Conservation (phyloP, 2,329 filamentous ascomycete genomes). For the Aspergillus fumigatiaffinis region DNA sequence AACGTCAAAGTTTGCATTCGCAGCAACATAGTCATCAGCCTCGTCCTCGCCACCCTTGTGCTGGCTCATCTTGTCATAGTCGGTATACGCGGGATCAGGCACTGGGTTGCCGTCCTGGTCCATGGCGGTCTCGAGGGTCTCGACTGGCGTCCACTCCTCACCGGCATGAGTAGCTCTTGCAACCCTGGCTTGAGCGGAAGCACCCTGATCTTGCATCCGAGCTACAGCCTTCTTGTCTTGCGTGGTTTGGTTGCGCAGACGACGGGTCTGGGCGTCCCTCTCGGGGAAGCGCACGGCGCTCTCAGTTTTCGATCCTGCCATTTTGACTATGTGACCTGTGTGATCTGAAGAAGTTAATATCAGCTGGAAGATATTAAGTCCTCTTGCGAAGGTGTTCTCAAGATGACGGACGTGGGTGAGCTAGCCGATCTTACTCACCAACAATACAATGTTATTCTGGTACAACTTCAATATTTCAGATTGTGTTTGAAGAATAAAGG, state of each 20-base stretch:
- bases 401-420: neutral
- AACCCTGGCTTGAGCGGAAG: conserved; percentile 2
- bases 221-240: conserved; percentile 20
- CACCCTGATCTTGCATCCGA: conserved; percentile 10
- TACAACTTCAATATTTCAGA: neutral
- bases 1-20: conserved; percentile 25
- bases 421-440: neutral
- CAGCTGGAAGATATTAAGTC: neutral
- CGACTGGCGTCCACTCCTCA: conserved; percentile 21
- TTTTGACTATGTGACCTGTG: conserved; percentile 10
- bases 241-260: conserved; percentile 16
- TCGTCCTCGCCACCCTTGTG: conserved; percentile 17
- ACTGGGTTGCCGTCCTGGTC: conserved; percentile 30
- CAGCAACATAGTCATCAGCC: conserved; percentile 28
- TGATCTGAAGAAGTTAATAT: neutral
- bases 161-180: neutral
- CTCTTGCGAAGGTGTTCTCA: neutral
- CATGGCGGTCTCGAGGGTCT: conserved; percentile 28
- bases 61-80: conserved; percentile 19
- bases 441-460: neutral
- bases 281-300: conserved; percentile 21
- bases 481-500: neutral
- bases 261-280: conserved; percentile 17
- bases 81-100: conserved; percentile 24
- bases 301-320: conserved; percentile 28